Evolutionary conservation across 2,329 filamentous ascomycete species (phyloP), one percentile per base, ranked within the genome.

Genomic region (Akanthomyces uredinophilus): DNA sequence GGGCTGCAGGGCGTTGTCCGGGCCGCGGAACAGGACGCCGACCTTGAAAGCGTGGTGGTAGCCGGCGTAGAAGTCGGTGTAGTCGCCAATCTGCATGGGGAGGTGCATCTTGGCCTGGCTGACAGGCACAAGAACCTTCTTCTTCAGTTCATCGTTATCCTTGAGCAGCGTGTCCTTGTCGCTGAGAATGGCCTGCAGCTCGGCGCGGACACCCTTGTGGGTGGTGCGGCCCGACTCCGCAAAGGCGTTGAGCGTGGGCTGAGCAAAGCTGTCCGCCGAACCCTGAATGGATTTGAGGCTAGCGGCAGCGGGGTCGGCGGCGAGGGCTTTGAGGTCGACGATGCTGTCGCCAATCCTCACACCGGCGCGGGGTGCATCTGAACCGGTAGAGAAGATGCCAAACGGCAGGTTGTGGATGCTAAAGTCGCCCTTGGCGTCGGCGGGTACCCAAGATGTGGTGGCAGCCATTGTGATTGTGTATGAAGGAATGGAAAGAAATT

Each of bases 41-140:
- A 90, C 80, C 67, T 76, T 77, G 77, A 86, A 89, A 5, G 91
- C 91, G 74, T 95, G 91, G 70, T 93, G 88, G 68, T 88, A 77
- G 54, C 91, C 90, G 16, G 88, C 91, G 70, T 91, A 95, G 76
- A 94, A 95, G 71, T 95, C 91, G 2, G 90, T 91, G 72, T 94
- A 94, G 71, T 94, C 91, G 37, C 90, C 89, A 68, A 94, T 91
- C 43, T 83, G 78, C 79, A 95, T 84, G 1, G 91, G 91, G 1
- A 94, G 68, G 66, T 93, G 90, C 68, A 83, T 88, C 64, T 78
- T 82, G n/a, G 87, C 83, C 5, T 83, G 81, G 35, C 72, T 52
- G 1, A 69, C 61, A 7, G 68, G 68, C 5, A 77, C 7, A 16
- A 76, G 61, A 7, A 71, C 72, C 1, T 64, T 43, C 10, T 68